phyloP scores from a whole-genome alignment of 805 yeast species.

The Cyberlindnera mrakii region DNA sequence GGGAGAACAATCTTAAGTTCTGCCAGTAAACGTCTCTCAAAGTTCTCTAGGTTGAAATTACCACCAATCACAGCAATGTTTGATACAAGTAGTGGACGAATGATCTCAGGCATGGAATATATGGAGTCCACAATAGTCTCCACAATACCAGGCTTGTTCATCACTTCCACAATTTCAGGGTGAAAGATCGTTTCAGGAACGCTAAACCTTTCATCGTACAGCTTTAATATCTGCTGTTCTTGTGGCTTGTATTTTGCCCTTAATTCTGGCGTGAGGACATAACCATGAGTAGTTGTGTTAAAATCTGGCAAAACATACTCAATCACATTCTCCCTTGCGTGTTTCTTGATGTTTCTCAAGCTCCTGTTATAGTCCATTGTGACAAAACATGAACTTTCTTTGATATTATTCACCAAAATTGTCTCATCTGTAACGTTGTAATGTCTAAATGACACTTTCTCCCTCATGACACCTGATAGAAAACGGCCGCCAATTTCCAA shows the following conservation, averaged over 20 bases:
- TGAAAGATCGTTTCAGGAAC: constrained; percentile 83
- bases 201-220: constrained; percentile 81
- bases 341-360: constrained; percentile 31
- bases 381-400: constrained; percentile 72
- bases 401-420: constrained; percentile 73
- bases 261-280: constrained; percentile 38
- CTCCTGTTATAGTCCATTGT: constrained; percentile 50
- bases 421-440: constrained; percentile 93
- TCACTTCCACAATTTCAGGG: constrained; percentile 74
- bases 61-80: constrained; percentile 86
- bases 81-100: constrained; percentile 69
- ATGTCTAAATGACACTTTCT: constrained; percentile 82
- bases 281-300: constrained; percentile 74
- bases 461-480: constrained; percentile 76
- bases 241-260: constrained; percentile 28
- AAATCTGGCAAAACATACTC: constrained; percentile 87
- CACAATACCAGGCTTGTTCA: constrained; percentile 70
- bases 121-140: constrained; percentile 66
- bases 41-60: constrained; percentile 62
- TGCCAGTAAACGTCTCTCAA: constrained; percentile 49
- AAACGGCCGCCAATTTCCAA: constrained; percentile 85
- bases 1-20: constrained; percentile 68
- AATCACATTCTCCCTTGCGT: constrained; percentile 30
- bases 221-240: constrained; percentile 58
- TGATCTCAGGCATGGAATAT: constrained; percentile 62